Base-by-base conservation (phyloP, 2,329 filamentous ascomycete species). In the Leptographium radiaticola region DNA sequence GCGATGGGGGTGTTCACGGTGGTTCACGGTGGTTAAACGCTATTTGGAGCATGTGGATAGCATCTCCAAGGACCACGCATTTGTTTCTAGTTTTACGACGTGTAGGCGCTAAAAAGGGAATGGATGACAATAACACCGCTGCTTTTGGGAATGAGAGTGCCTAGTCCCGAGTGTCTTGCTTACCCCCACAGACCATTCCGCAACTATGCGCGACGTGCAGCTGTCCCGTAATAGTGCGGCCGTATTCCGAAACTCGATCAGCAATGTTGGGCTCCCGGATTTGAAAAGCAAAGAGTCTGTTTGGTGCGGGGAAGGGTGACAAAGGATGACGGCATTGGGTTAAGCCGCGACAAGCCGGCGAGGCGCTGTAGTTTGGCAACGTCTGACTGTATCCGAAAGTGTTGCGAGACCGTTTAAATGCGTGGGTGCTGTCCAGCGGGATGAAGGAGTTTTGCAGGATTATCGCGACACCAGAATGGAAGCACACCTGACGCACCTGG, bases 271-370 rank as follows among this genome's bases (percentile, higher is more conserved):
- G n/a, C n/a, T n/a, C n/a, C n/a, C n/a, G 25, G 25, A 25, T 3
- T 25, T 5, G 25, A 3, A 25, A 5, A 25, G 25, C 25, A 25
- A 25, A 36, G 34, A 2, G 34, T 9, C 8, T 13, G 34, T 6
- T 10, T 25, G 25, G 43, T 45, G 43, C 43, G 43, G 43, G 43
- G 43, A 33, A 45, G 30, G 7, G 25, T 20, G 6, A 31, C 13
- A 45, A 13, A 45, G 12, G 5, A 6, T 25, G 11, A 18, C 16
- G 10, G 15, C 6, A 40, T 5, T 31, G 16, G 43, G 15, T 7
- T 44, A 31, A 38, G 53, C 43, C 49, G 47, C 20, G 12, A n/a
- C 25, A 54, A 46, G 20, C 47, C 55, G 53, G 48, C 42, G 40
- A 39, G 25, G 25, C 25, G 25, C 25, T 5, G 25, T 25, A 25